Evolutionary conservation across 2,329 filamentous ascomycete genomes (phyloP), one percentile per base, ranked within the genome.

Genomic region (Gyromitra esculenta): DNA sequence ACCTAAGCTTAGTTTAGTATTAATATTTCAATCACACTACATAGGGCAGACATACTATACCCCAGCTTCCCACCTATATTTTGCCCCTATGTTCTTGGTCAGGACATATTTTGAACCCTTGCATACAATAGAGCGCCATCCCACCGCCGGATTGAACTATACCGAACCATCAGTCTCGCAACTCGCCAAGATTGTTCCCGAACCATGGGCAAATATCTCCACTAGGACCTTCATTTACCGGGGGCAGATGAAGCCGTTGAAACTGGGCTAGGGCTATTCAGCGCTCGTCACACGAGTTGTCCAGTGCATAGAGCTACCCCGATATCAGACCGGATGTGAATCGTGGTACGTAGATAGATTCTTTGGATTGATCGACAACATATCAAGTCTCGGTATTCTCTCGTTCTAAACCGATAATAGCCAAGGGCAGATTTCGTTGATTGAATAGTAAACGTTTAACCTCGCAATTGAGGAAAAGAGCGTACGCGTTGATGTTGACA

Each of bases 151-250:
- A 21, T n/a, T 59, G 5, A 69, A 60, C 56, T 69, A 69, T 25
- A 37, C 66, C 66, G 66, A 69, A 56, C 7, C 21, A 5, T 50
- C n/a, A 41, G 25, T 6, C 52, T 72, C 69, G 69, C 69, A 37
- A 25, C 50, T 65, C 69, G 69, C 69, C 69, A 72, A 72, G 69
- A 65, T 72, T 65, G 15, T 25, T 21, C 50, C 69, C 60, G 69
- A 72, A 35, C 37, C 35, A 57, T n/a, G 21, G 18, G 39, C 3
- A 48, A 52, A 25, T 43, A 60, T 69, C 54, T 6, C 62, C 62
- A 13, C 11, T 45, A 37, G 37, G 7, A 31, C 37, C 65, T 48
- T 18, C 50, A 31, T 43, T 25, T 41, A 39, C 50, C 52, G 50
- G 54, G 54, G 15, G 1, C 9, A 45, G 43, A 45, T 15, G 11